A percentile compares a stretch with the other conserved stretches of the same genome.
phyloP scores from a whole-genome alignment of 306 rosid genomes.

The Dicorynia guianensis region DNA sequence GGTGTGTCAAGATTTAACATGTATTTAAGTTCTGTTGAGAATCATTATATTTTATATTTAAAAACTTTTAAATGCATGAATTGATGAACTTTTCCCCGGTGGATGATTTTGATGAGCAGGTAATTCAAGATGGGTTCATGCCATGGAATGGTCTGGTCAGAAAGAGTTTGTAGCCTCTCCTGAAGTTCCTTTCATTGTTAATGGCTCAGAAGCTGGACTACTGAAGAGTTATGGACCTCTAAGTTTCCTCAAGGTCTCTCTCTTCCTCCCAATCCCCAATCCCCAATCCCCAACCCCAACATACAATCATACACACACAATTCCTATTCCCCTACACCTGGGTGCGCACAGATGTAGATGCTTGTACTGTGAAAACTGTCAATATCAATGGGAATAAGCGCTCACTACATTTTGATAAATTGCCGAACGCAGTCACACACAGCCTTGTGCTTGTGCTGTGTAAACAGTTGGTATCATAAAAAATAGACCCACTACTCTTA shows the following conservation, averaged over 20 bases:
- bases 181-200: slow-evolving; percentile 72
- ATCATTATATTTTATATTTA: slow-evolving; percentile 35
- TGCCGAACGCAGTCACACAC: background rate
- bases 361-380: slow-evolving; percentile 12
- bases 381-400: slow-evolving; percentile 15
- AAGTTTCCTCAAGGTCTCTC: slow-evolving; percentile 79
- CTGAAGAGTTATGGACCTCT: slow-evolving; percentile 81
- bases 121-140: slow-evolving; percentile 95
- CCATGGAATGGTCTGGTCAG: slow-evolving; percentile 95
- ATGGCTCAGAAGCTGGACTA: slow-evolving; percentile 80
- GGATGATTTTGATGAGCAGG: slow-evolving; percentile 56
- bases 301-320: background rate
- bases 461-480: background rate
- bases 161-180: slow-evolving; percentile 66
- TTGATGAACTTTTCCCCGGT: slow-evolving; percentile 23
- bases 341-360: background rate
- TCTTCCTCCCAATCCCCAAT: slow-evolving; percentile 37
- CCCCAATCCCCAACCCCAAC: background rate
- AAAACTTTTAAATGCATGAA: slow-evolving; percentile 24
- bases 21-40: slow-evolving; percentile 13
- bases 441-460: slow-evolving; percentile 18
- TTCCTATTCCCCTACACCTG: background rate
- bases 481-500: slow-evolving; percentile 4
- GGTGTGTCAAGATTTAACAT: slow-evolving; percentile 50
- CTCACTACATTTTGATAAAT: background rate